Evolutionary conservation across 495 filamentous ascomycete species (phyloP), one percentile per base, ranked within the genome.

Genomic region (Collariella sp.): DNA sequence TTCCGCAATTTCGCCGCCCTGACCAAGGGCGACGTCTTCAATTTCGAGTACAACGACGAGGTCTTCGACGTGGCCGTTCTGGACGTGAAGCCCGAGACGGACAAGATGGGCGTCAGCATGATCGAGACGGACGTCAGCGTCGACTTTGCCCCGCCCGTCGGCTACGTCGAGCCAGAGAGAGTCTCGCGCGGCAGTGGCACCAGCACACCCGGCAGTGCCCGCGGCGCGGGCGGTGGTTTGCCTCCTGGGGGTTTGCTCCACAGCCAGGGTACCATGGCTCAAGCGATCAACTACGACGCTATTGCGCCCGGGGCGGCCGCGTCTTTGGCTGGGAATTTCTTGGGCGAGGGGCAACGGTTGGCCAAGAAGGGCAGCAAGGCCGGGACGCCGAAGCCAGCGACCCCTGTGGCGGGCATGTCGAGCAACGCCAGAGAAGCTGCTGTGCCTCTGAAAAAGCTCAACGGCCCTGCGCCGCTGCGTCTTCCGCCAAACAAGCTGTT

Each of bases 71-170:
- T 98, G 68, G 88, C 87, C 0, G 91, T 97, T 4, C 70, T 96
- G 13, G 94, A 97, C 64, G 88, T 89, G 7, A 95, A 96, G 64
- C 93, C 93, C 0, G 78, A 83, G 40, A 84, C 79, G 9, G 75
- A 82, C 0, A 85, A 84, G 56, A 88, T 84, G 66, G 83, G 85
- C 22, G 86, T 98, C n/a, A 87, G 89, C 54, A 90, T 93, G 66
- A 78, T 96, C 13, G 93, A 98, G 70, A 97, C 91, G 0, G 93
- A 98, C 72, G 76, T 98, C 5, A 84, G 86, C 56, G 93, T 98
- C 46, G 93, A 98, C 61, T 98, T 98, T 64, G 93, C 91, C 0
- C 75, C 94, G 7, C 93, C 93, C 0, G 80, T 97, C 5, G 93
- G 94, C 56, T 97, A 95, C 62, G 85, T 94, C 55, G 94, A 97